Evolutionary conservation across 140 eudicot species (phyloP).

Genomic region (Flaveria floridana): DNA sequence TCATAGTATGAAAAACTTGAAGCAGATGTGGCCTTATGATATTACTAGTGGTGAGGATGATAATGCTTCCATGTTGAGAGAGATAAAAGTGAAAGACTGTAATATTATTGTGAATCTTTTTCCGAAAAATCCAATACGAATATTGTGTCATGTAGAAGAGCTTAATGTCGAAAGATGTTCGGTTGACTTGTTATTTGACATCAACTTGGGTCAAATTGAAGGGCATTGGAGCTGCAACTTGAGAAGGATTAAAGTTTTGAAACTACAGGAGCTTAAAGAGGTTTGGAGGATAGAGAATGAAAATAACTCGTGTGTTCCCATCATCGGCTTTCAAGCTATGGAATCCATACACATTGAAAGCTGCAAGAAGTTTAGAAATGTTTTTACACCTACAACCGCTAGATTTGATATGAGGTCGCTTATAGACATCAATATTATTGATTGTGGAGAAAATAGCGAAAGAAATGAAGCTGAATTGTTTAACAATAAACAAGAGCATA

Average conservation of each 20-base stretch:
- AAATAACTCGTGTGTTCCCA: background rate
- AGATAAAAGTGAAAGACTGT: background rate
- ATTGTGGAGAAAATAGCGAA: no score
- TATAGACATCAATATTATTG: no score
- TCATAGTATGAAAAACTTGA: background rate
- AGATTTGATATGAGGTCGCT: background rate
- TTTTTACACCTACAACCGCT: conserved; percentile 9
- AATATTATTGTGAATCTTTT: background rate
- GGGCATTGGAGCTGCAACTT: background rate
- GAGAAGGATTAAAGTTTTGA: background rate
- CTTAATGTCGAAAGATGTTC: background rate
- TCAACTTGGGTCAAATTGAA: background rate
- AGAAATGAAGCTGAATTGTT: background rate
- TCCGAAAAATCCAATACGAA: background rate
- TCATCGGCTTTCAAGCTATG: conserved; percentile 3
- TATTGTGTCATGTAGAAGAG: background rate
- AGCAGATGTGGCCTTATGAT: background rate
- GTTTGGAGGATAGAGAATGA: conserved; percentile 4
- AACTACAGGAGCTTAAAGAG: background rate
- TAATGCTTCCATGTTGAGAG: background rate
- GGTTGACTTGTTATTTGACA: background rate
- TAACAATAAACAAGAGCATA: background rate
- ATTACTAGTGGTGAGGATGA: background rate
- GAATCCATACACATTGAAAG: background rate
- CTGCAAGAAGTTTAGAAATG: conserved; percentile 8